These are phyloP conservation scores for Allomyces macrogynus DNA, from an alignment of 192 early-diverging fungal species.

Conservation along the genomic window DNA sequence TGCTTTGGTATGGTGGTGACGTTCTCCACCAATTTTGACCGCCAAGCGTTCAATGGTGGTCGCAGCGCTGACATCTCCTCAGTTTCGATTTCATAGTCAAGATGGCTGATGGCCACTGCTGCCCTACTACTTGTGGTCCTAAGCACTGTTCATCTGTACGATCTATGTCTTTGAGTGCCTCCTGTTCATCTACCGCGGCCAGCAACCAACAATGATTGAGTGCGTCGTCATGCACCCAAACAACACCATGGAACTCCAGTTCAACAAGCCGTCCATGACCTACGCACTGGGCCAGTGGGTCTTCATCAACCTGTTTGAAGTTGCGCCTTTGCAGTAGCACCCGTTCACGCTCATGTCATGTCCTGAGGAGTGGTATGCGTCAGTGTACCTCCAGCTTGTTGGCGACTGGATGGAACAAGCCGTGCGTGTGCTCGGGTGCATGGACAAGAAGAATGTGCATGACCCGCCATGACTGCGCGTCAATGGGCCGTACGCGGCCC, in stretches of 20 bases:
- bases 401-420: constrained; percentile 50
- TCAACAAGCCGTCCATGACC: constrained; percentile 27
- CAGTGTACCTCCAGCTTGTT: constrained; percentile 50
- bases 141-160: constrained; percentile 5
- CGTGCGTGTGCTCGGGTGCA: constrained; percentile 43
- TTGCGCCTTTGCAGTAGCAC: constrained; percentile 55
- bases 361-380: constrained; percentile 54
- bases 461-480: constrained; percentile 10
- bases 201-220: constrained; percentile 32
- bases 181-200: constrained; percentile 34
- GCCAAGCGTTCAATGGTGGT: no score
- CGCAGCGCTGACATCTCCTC: no score
- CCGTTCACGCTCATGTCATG: constrained; percentile 55
- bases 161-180: constrained; percentile 43
- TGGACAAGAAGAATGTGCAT: constrained; percentile 9
- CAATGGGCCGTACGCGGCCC: constrained; percentile 50
- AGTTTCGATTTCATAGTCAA: neutral
- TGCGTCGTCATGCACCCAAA: constrained; percentile 57
- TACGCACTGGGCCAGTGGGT: constrained; percentile 52
- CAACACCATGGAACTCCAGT: constrained; percentile 44
- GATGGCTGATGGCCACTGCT: constrained; percentile 13
- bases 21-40: constrained; percentile 8
- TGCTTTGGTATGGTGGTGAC: constrained; percentile 23
- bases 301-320: constrained; percentile 44
- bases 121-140: constrained; percentile 4